Evolutionary conservation across 2,329 filamentous ascomycete species (phyloP), one percentile per base, ranked within the genome.

Genomic region (Colletotrichum sp.): DNA sequence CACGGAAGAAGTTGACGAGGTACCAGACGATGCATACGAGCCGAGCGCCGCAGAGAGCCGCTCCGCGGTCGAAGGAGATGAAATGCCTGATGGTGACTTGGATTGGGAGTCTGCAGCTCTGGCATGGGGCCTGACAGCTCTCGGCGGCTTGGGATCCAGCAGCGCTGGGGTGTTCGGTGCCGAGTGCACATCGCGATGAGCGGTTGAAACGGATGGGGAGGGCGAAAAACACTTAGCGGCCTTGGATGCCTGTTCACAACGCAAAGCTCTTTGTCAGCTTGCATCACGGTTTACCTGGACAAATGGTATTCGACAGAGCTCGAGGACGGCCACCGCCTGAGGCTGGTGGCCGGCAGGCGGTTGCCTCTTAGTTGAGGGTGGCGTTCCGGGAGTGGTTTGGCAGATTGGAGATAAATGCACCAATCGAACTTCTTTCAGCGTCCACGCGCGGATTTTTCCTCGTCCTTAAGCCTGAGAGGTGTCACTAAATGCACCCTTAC

Each of bases 91-190:
- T 10, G 80, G 82, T 13, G 86, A 85, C 13, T 80, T 86, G 36
- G 88, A 89, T 76, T 87, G 86, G 85, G 88, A 90, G 77, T 82
- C 85, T 12, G 86, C 85, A 3, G 85, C 88, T 8, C 81, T 90
- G 28, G 82, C 85, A 6, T 90, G 88, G 88, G 87, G 86, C 4
- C 77, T 90, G 63, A 84, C 85, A 15, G 84, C 83, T 18, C 68
- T 88, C 16, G 86, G 85, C 2, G 88, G 88, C 3, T 79, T 90
- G 28, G 88, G 87, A 4, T 80, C 83, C 55, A 88, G 87, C 12
- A 85, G 83, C 73, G 84, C 87, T 16, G 86, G 85, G 15, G 86
- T 89, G 5, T 87, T 86, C 79, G 88, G 88, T 4, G 88, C 83
- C 2, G 88, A 90, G 82, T 88, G 85, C 68, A 80, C 85, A 73